Evolutionary conservation across 2,329 filamentous ascomycete species (phyloP).

Genomic region (Colletotrichum sp.): DNA sequence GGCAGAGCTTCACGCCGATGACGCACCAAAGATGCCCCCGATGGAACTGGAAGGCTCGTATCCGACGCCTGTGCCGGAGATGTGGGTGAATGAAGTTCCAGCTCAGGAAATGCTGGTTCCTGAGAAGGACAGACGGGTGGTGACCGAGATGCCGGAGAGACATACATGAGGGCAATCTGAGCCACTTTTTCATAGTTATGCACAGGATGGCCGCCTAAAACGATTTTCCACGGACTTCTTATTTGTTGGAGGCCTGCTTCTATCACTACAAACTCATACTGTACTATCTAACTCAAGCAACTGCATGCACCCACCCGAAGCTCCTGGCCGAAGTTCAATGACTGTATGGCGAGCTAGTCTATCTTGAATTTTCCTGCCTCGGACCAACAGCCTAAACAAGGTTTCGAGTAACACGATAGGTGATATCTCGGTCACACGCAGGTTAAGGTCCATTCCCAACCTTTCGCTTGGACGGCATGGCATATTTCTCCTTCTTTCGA

Average conservation of each 20-base stretch:
- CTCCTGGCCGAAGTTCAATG: neutral
- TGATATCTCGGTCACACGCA: neutral
- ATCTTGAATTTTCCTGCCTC: neutral
- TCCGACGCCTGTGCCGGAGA: neutral
- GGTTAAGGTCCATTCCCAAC: rapidly evolving
- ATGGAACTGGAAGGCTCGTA: neutral
- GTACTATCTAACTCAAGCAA: neutral
- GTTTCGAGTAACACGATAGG: neutral
- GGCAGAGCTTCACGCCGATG: neutral
- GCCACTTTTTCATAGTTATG: rapidly evolving
- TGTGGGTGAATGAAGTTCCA: neutral
- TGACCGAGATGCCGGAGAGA: neutral
- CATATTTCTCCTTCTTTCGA: too few species aligned
- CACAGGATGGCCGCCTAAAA: neutral
- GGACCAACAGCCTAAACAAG: neutral
- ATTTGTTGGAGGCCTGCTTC: neutral
- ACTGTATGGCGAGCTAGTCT: neutral
- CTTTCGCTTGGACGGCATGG: neutral
- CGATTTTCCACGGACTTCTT: rapidly evolving
- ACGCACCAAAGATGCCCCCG: neutral
- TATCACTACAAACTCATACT: neutral
- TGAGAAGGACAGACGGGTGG: neutral
- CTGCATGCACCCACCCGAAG: neutral
- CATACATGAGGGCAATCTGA: neutral
- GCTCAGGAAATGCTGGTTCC: neutral